These are phyloP conservation scores for Davidsoniella australis DNA, from an alignment of 2,329 filamentous ascomycete genomes.

Conservation along the genomic window DNA sequence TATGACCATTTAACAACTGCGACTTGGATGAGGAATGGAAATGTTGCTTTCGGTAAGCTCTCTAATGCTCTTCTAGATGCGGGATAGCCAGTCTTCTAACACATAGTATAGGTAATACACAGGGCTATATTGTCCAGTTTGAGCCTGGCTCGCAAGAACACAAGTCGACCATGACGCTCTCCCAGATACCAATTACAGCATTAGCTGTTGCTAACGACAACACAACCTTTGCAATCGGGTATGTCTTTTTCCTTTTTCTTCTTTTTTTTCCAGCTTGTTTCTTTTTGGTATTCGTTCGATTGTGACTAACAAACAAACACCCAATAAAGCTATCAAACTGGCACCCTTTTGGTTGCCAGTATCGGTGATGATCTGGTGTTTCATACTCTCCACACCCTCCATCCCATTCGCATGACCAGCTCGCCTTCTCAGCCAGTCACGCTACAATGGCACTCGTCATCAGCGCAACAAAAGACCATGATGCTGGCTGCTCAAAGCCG, in stretches of 20 bases:
- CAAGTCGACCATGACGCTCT: slow-evolving; percentile 73
- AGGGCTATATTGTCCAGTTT: slow-evolving; percentile 87
- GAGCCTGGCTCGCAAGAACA: slow-evolving; percentile 88
- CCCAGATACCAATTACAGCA: slow-evolving; percentile 86
- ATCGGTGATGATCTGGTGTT: slow-evolving; percentile 81
- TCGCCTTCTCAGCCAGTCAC: slow-evolving; percentile 75
- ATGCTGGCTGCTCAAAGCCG: slow-evolving; percentile 90
- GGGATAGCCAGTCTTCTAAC: slow-evolving; percentile 12
- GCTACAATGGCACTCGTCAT: slow-evolving; percentile 90
- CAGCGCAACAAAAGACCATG: slow-evolving; percentile 87
- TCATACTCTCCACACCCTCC: slow-evolving; percentile 35
- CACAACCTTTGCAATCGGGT: slow-evolving; percentile 92
- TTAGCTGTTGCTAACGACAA: slow-evolving; percentile 80
- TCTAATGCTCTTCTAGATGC: neutral
- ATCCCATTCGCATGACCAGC: slow-evolving; percentile 73
- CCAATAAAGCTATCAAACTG: slow-evolving; percentile 66
- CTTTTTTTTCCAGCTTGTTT: neutral
- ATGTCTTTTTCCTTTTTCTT: slow-evolving; percentile 18
- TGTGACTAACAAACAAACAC: slow-evolving; percentile 14
- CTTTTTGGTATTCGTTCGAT: neutral
- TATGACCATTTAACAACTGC: slow-evolving; percentile 76
- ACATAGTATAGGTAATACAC: slow-evolving; percentile 55
- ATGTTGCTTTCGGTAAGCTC: slow-evolving; percentile 79
- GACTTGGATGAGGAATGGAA: slow-evolving; percentile 92
- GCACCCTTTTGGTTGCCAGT: slow-evolving; percentile 76